A percentile compares a stretch with the other conserved stretches of the same genome.
These are phyloP conservation scores for Acer campestre DNA, from an alignment of 345 rosid genomes.

Conservation along the genomic window DNA sequence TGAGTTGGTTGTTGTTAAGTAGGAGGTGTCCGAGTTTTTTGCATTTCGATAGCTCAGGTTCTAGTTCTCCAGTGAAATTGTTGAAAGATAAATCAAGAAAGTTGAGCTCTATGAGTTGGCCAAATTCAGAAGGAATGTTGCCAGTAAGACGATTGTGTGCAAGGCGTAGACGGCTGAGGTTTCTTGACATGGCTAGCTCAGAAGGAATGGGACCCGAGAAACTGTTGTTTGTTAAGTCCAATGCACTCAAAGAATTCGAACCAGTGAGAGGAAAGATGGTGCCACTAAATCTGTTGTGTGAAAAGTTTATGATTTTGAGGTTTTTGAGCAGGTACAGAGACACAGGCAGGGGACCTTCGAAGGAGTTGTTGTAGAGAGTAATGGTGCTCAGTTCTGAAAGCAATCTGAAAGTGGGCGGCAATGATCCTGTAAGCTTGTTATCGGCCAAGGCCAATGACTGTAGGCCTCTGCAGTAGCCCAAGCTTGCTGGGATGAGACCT, in stretches of 20 bases:
- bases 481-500: conserved; percentile 75
- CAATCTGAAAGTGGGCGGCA: conserved; percentile 78
- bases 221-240: conserved; percentile 81
- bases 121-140: conserved; percentile 58
- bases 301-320: conserved; percentile 74
- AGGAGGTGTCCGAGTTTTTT: conserved; percentile 64
- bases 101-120: conserved; percentile 55
- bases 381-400: conserved; percentile 55
- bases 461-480: conserved; percentile 74
- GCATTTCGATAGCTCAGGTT: conserved; percentile 51
- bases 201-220: conserved; percentile 70
- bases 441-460: conserved; percentile 72
- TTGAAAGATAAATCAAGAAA: conserved; percentile 82
- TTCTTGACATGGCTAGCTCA: conserved; percentile 51
- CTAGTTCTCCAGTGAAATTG: conserved; percentile 56
- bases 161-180: conserved; percentile 67
- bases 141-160: conserved; percentile 72
- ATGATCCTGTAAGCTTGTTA: conserved; percentile 66
- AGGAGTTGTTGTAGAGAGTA: conserved; percentile 79
- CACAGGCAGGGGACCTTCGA: conserved; percentile 68
- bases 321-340: conserved; percentile 64
- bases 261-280: conserved; percentile 65
- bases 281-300: conserved; percentile 71
- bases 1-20: conserved; percentile 57
- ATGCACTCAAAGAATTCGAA: conserved; percentile 53